Percentiles rank a stretch among this genome's conserved stretches.
Evolutionary conservation across 306 rosid genomes (phyloP).

Genomic region (Lagenaria siceraria): DNA sequence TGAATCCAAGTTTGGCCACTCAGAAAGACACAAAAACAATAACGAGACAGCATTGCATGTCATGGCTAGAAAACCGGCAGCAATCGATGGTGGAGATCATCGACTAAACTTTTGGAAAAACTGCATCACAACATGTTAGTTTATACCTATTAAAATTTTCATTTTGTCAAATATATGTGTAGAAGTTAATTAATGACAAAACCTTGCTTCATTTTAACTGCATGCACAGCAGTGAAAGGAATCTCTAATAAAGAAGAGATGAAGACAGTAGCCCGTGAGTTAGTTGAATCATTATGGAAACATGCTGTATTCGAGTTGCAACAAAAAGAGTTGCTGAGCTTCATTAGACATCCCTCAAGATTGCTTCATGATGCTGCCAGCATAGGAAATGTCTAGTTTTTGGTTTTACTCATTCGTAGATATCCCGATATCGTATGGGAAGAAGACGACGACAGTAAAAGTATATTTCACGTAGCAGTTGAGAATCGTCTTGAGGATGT

Average conservation of each 20-base stretch:
- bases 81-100: background rate
- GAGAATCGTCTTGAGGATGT: constrained; percentile 9
- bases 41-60: constrained; percentile 11
- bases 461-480: constrained; percentile 14
- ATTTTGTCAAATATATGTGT: too few species aligned
- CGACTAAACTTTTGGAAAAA: constrained; percentile 8
- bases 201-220: too few species aligned
- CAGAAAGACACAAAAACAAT: background rate
- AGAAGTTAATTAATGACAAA: too few species aligned
- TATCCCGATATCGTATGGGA: constrained; percentile 20
- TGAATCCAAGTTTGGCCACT: background rate
- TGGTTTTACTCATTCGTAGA: background rate
- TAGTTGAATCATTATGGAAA: constrained; percentile 12
- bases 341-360: background rate
- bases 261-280: constrained; percentile 1
- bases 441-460: background rate
- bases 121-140: constrained; percentile 1
- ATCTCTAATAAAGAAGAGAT: background rate
- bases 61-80: constrained; percentile 13
- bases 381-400: constrained; percentile 16
- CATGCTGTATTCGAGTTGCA: background rate
- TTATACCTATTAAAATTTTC: too few species aligned
- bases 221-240: too few species aligned
- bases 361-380: constrained; percentile 9
- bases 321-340: background rate